phyloP scores from a whole-genome alignment of 176 grass and related monocot genomes.

The Aegilops speltoides region DNA sequence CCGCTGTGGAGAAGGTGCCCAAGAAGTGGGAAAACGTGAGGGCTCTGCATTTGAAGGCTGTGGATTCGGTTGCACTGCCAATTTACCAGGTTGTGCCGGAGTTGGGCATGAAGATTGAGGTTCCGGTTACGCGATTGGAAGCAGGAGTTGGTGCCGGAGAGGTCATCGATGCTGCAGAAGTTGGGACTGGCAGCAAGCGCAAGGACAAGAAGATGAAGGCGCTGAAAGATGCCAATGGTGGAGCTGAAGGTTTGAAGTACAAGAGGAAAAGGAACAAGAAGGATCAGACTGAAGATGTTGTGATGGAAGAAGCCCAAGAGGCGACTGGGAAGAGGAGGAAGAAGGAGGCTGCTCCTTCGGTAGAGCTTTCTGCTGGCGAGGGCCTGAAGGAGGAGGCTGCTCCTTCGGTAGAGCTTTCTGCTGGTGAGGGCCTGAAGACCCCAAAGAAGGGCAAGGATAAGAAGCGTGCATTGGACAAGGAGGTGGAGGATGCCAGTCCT shows the following conservation, averaged over 20 bases:
- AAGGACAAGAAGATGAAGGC: constrained; percentile 16
- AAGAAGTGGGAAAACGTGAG: constrained; percentile 85
- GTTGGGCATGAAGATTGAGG: constrained; percentile 74
- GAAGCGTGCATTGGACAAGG: constrained; percentile 23
- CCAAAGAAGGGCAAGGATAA: constrained; percentile 26
- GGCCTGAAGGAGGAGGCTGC: constrained; percentile 32
- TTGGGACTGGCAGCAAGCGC: neutral
- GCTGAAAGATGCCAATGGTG: neutral
- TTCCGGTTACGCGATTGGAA: constrained; percentile 9
- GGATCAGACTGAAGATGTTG: constrained; percentile 9
- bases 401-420: neutral
- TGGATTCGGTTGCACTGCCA: constrained; percentile 64
- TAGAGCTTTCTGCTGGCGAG: neutral
- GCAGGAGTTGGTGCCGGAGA: constrained; percentile 20
- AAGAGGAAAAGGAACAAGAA: constrained; percentile 52
- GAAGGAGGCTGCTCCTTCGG: constrained; percentile 9
- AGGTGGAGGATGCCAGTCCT: constrained; percentile 5
- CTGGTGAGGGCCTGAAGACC: constrained; percentile 1
- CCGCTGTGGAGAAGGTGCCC: constrained; percentile 55
- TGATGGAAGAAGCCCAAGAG: constrained; percentile 26
- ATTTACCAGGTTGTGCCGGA: constrained; percentile 75
- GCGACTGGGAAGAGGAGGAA: constrained; percentile 31
- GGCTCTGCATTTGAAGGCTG: constrained; percentile 62
- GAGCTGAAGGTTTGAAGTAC: neutral
- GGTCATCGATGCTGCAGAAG: constrained; percentile 29